Evolutionary conservation across 2,329 filamentous ascomycete genomes (phyloP), one percentile per base, ranked within the genome.

Genomic region (Claviceps sp.): DNA sequence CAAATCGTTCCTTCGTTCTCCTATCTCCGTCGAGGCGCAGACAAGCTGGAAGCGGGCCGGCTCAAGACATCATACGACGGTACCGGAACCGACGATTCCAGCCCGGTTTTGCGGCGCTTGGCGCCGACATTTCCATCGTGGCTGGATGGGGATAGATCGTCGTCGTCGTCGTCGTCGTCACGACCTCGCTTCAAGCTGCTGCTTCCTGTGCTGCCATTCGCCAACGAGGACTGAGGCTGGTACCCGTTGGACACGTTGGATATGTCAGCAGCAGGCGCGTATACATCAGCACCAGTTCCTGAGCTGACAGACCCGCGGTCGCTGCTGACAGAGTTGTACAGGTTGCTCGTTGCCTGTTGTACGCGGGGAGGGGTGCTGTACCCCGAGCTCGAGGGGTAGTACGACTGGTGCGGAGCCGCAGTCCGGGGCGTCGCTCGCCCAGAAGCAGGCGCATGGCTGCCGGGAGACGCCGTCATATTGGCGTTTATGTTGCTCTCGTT

Each of bases 261-360:
- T 67, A 83, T 73, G 59, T 86, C 83, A 5, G 77, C 70, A 24
- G 85, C 76, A 16, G 81, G 76, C 38, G 80, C 77, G 64, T 94
- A 94, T 6, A 83, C 78, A 58, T 94, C 87, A 48, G 77, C 77
- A 19, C 76, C 70, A 13, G 80, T 68, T 34, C 74, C 76, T n/a
- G 84, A 84, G 58, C 61, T 72, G 11, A 80, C 68, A 34, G 74
- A 70, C 47, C 73, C 80, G 26, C 87, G 80, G 54, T 88, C 85
- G 64, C 87, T 89, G 65, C 85, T 90, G 72, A 95, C 89, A 56
- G 94, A 85, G 67, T 83, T 94, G 75, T 95, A 95, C 49, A 95
- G 73, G 64, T 82, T 94, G 73, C 87, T 90, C 1, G 87, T 83
- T 3, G 85, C 77, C 54, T 82, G 75, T 53, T 76, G 72, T 8